Percentiles rank a stretch among this genome's conserved stretches.
phyloP scores from a whole-genome alignment of 177 flowering plant genomes.

The Vitis hybrid region DNA sequence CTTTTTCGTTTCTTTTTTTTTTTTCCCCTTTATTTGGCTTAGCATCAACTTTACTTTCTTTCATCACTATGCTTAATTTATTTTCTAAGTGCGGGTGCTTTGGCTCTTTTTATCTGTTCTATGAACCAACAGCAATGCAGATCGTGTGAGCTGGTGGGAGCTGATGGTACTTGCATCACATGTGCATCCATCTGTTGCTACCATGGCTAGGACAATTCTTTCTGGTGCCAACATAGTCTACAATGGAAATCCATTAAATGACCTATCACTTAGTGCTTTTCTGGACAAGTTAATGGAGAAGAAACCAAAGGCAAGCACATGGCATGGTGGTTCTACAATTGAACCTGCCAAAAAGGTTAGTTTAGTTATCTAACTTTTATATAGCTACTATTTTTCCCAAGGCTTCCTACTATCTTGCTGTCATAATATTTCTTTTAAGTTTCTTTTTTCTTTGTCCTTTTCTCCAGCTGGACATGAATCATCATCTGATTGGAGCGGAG shows the following conservation, averaged over 20 bases:
- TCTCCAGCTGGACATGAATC: slow-evolving; percentile 69
- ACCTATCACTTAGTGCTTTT: slow-evolving; percentile 79
- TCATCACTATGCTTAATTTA: background rate
- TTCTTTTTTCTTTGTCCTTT: slow-evolving; percentile 9
- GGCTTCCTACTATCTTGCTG: background rate
- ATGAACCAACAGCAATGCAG: slow-evolving; percentile 69
- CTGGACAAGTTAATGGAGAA: slow-evolving; percentile 98
- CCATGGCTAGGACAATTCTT: slow-evolving; percentile 92
- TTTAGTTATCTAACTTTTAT: background rate
- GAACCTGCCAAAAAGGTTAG: slow-evolving; percentile 92
- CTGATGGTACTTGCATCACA: slow-evolving; percentile 82
- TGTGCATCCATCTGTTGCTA: slow-evolving; percentile 92
- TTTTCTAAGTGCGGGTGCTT: background rate
- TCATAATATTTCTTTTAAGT: background rate
- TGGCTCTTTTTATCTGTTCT: background rate
- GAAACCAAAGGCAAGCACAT: slow-evolving; percentile 77
- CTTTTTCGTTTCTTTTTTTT: too few species aligned
- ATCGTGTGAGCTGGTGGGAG: slow-evolving; percentile 97
- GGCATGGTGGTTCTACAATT: slow-evolving; percentile 98
- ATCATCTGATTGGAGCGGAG: slow-evolving; percentile 75
- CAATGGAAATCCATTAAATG: slow-evolving; percentile 89
- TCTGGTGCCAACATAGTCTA: slow-evolving; percentile 88
- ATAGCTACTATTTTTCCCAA: background rate
- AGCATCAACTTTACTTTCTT: too few species aligned
- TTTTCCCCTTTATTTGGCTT: too few species aligned